phyloP scores from a whole-genome alignment of 2,329 filamentous ascomycete genomes.

The Sarocladiaceae sp. region DNA sequence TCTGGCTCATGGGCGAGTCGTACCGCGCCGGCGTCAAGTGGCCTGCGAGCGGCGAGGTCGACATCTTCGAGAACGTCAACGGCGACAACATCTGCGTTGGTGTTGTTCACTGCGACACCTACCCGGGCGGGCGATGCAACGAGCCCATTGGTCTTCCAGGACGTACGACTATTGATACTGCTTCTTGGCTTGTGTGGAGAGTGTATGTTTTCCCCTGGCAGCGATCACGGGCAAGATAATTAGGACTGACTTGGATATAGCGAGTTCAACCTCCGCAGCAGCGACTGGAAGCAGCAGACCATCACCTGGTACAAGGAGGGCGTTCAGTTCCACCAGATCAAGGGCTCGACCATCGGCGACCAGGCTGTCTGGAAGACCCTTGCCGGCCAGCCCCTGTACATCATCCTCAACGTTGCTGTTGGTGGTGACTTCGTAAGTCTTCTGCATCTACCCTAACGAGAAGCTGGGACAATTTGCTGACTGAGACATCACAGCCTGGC shows the following conservation, averaged over 20 bases:
- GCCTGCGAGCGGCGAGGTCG: constrained; percentile 50
- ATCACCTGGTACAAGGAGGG: constrained; percentile 47
- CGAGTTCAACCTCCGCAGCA: constrained; percentile 40
- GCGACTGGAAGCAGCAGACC: constrained; percentile 40
- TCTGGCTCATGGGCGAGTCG: constrained; percentile 49
- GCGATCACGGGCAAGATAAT: background rate
- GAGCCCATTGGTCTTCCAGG: constrained; percentile 39
- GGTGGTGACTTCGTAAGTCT: constrained; percentile 45
- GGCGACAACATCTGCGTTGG: constrained; percentile 39
- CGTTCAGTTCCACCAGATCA: constrained; percentile 33
- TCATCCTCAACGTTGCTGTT: constrained; percentile 51
- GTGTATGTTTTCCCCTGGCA: constrained; percentile 18
- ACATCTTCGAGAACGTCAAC: constrained; percentile 52
- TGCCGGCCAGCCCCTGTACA: constrained; percentile 42
- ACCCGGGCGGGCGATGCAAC: constrained; percentile 41
- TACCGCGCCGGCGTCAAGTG: constrained; percentile 40
- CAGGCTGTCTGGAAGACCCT: constrained; percentile 41
- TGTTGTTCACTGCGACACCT: constrained; percentile 44
- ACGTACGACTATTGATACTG: constrained; percentile 28
- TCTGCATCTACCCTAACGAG: background rate
- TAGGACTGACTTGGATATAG: background rate
- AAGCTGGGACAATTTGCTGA: background rate
- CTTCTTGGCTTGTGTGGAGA: constrained; percentile 42
- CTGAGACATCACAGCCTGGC: constrained; percentile 34
- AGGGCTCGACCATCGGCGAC: constrained; percentile 37